A percentile compares a stretch with the other conserved stretches of the same genome.
phyloP scores from a whole-genome alignment of 2,329 filamentous ascomycete genomes.

The Epichloe gansuensis region DNA sequence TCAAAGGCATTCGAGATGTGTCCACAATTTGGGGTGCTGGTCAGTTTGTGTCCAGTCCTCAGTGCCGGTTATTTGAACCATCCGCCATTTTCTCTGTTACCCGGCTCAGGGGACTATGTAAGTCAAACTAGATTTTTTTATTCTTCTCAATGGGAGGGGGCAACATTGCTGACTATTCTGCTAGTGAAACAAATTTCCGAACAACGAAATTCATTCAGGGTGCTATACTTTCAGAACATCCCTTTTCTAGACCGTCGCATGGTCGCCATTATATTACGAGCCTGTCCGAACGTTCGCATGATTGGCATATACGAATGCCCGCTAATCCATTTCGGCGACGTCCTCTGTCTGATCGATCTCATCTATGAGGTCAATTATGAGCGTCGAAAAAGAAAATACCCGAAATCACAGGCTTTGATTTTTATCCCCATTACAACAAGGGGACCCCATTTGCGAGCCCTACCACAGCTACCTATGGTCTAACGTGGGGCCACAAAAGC shows the following conservation, averaged over 20 bases:
- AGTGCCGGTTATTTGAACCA: conserved; percentile 6
- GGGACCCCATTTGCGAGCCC: conserved; percentile 13
- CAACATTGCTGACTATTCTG: background rate
- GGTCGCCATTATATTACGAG: conserved; percentile 22
- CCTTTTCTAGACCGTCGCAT: conserved; percentile 22
- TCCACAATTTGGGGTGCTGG: conserved; percentile 7
- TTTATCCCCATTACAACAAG: conserved; percentile 20
- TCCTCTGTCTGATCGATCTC: conserved; percentile 21
- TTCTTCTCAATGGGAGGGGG: background rate
- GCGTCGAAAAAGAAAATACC: conserved; percentile 8
- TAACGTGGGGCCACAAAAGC: conserved; percentile 15
- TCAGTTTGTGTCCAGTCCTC: conserved; percentile 8
- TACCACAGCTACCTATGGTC: conserved; percentile 15
- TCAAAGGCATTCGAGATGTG: conserved; percentile 2
- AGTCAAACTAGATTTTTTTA: conserved; percentile 6
- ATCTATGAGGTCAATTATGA: conserved; percentile 23
- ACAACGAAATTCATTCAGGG: conserved; percentile 9
- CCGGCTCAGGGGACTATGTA: conserved; percentile 12
- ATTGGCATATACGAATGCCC: conserved; percentile 27
- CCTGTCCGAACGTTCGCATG: conserved; percentile 19
- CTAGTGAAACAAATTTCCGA: conserved; percentile 15
- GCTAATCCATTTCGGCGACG: conserved; percentile 24
- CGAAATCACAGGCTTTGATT: conserved; percentile 18
- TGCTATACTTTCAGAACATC: conserved; percentile 19
- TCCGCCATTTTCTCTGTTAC: conserved; percentile 6